These are phyloP conservation scores for Leccinum broughii DNA, from an alignment of 768 basidiomycete species.

Conservation along the genomic window DNA sequence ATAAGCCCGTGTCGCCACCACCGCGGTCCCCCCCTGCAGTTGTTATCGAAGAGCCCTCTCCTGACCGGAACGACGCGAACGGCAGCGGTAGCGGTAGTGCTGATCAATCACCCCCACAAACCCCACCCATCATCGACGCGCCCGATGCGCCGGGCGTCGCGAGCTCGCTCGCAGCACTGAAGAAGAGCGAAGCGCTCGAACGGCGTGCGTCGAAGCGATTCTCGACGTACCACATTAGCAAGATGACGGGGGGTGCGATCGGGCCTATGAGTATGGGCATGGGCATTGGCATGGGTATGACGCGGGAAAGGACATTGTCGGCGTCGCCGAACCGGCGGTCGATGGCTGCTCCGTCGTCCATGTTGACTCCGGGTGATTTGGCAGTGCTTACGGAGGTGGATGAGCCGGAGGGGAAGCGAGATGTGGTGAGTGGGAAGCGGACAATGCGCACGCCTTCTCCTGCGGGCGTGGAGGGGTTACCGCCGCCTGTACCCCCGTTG, in stretches of 20 bases:
- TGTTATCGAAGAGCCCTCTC: constrained; percentile 38
- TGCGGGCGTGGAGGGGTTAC: constrained; percentile 12
- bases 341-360: constrained; percentile 54
- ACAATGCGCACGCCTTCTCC: constrained; percentile 40
- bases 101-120: constrained; percentile 34
- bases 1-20: constrained; percentile 55
- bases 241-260: constrained; percentile 68
- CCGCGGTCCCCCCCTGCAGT: constrained; percentile 49
- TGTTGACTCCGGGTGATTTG: constrained; percentile 69
- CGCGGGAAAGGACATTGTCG: constrained; percentile 49
- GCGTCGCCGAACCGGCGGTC: constrained; percentile 63
- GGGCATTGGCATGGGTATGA: constrained; percentile 19
- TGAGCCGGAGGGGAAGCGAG: constrained; percentile 37
- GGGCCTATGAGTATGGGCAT: background rate
- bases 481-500: constrained; percentile 47
- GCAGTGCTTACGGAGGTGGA: constrained; percentile 75
- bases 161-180: constrained; percentile 82
- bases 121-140: constrained; percentile 36
- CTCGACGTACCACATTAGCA: constrained; percentile 91
- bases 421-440: constrained; percentile 24
- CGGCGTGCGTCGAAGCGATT: constrained; percentile 94
- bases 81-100: constrained; percentile 11
- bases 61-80: constrained; percentile 28
- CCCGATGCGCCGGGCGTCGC: constrained; percentile 65
- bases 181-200: constrained; percentile 82